These are phyloP conservation scores for Blastomyces gilchristii DNA, from an alignment of 2,329 filamentous ascomycete genomes.

Conservation along the genomic window DNA sequence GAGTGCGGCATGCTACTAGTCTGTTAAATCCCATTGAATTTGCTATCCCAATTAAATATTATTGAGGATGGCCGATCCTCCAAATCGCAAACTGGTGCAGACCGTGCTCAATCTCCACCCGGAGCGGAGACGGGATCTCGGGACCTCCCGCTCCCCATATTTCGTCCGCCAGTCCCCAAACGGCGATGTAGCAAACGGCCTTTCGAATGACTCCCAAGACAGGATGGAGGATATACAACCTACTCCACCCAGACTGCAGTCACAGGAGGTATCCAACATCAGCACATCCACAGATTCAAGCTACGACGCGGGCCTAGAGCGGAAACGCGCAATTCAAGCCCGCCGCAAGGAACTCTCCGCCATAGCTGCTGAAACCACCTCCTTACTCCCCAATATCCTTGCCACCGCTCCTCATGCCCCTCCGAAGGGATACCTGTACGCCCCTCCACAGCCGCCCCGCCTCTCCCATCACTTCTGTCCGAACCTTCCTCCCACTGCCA, in stretches of 20 bases:
- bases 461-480: conserved; percentile 40
- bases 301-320: conserved; percentile 1
- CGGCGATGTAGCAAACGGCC: background rate
- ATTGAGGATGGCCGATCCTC: conserved; percentile 7
- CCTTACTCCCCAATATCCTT: conserved; percentile 40
- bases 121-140: conserved; percentile 4
- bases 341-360: conserved; percentile 27
- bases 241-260: background rate
- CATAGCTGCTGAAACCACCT: conserved; percentile 40
- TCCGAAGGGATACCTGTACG: conserved; percentile 31
- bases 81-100: conserved; percentile 14
- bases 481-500: conserved; percentile 22
- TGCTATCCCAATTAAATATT: background rate
- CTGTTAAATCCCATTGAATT: background rate
- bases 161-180: background rate
- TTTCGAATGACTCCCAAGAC: conserved; percentile 2
- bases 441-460: conserved; percentile 28
- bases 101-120: conserved; percentile 17
- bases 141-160: conserved; percentile 3
- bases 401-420: conserved; percentile 34
- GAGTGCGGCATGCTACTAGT: background rate
- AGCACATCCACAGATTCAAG: background rate
- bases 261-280: background rate
- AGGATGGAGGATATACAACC: conserved; percentile 15
- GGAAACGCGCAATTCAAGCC: conserved; percentile 3